Percentiles rank a stretch among this genome's conserved stretches.
Conservation (phyloP, 768 basidiomycete genomes). For the Rhodotorula diobovata region DNA sequence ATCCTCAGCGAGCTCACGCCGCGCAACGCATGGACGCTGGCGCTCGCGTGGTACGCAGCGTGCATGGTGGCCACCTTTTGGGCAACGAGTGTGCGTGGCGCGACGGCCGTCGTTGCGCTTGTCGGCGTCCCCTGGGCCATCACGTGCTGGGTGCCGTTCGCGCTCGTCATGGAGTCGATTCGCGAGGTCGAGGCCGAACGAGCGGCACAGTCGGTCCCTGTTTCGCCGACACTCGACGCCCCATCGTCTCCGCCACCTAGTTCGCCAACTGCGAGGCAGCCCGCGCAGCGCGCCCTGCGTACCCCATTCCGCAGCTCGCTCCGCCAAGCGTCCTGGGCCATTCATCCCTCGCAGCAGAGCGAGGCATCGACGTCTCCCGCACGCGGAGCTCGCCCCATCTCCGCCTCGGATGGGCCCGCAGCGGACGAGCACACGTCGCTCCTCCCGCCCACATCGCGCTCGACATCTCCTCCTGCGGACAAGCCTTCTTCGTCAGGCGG, state of each 20-base stretch:
- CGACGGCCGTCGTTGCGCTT: conserved; percentile 68
- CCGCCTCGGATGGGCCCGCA: background rate
- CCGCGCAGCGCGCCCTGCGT: background rate
- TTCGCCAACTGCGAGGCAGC: background rate
- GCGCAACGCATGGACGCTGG: conserved; percentile 57
- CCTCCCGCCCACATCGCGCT: background rate
- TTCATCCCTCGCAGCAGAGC: background rate
- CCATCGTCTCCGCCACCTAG: background rate
- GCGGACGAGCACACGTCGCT: background rate
- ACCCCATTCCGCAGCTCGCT: background rate
- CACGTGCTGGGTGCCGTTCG: conserved; percentile 58
- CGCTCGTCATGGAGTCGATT: conserved; percentile 33
- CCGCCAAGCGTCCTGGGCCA: background rate
- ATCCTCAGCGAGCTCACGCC: conserved; percentile 21
- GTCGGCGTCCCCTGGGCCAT: conserved; percentile 92
- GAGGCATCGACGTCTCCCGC: background rate
- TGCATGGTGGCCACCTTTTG: conserved; percentile 71
- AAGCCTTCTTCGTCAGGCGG: background rate
- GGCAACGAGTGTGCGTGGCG: conserved; percentile 56
- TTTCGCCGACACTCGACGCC: background rate
- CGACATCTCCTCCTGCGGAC: background rate
- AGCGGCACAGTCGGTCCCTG: too few relatives aligned
- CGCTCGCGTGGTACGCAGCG: conserved; percentile 64
- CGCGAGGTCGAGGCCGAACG: background rate
- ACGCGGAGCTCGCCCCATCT: background rate